Evolutionary conservation across 768 basidiomycete genomes (phyloP).

Genomic region (Phylloporus sp.): DNA sequence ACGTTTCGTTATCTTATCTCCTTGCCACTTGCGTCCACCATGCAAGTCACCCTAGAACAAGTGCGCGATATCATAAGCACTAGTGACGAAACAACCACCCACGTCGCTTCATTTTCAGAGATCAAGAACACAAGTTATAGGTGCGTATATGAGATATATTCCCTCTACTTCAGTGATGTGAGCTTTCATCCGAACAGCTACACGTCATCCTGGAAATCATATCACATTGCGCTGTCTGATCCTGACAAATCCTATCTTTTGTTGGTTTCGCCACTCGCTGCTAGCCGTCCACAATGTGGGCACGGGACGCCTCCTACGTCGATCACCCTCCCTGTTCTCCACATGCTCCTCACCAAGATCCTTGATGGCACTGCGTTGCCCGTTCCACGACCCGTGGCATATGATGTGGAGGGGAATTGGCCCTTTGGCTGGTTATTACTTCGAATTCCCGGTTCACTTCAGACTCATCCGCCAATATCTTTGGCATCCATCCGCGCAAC

Average conservation of each 20-base stretch:
- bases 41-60: slow-evolving; percentile 26
- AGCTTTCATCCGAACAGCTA: slow-evolving; percentile 14
- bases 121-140: slow-evolving; percentile 28
- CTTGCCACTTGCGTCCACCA: too few species aligned
- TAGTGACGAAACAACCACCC: slow-evolving; percentile 14
- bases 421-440: slow-evolving; percentile 27
- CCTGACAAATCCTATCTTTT: slow-evolving; percentile 26
- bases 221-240: slow-evolving; percentile 26
- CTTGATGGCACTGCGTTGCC: slow-evolving; percentile 47
- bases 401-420: slow-evolving; percentile 39
- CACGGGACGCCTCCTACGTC: not conserved
- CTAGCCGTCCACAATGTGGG: slow-evolving; percentile 7
- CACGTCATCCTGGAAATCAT: slow-evolving; percentile 25
- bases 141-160: slow-evolving; percentile 13
- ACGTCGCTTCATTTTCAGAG: slow-evolving; percentile 19
- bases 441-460: slow-evolving; percentile 34
- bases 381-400: slow-evolving; percentile 39
- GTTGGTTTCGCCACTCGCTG: slow-evolving; percentile 15
- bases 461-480: slow-evolving; percentile 31
- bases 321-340: slow-evolving; percentile 34
- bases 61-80: slow-evolving; percentile 29
- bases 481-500: slow-evolving; percentile 35
- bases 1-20: too few species aligned
- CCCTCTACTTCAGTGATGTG: not conserved
- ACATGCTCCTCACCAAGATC: slow-evolving; percentile 41